Percentiles rank a stretch among this genome's conserved stretches.
Evolutionary conservation across 345 rosid species (phyloP).

Genomic region (Combretum micranthum): DNA sequence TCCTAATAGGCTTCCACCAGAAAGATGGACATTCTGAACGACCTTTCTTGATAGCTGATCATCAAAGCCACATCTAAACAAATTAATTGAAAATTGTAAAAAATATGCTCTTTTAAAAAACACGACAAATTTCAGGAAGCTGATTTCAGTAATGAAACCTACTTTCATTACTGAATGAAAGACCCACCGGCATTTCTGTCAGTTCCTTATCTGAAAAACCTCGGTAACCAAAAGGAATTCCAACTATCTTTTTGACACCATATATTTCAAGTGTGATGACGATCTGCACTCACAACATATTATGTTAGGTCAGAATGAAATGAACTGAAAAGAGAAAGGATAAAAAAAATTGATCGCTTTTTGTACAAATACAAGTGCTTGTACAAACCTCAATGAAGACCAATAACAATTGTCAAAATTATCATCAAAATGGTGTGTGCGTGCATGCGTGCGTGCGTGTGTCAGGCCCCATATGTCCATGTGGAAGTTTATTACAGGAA

Average conservation of each 20-base stretch:
- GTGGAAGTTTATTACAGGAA: too few relatives aligned
- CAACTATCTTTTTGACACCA: conserved; percentile 89
- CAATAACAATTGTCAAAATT: too few relatives aligned
- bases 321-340: not conserved
- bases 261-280: conserved; percentile 93
- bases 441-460: too few relatives aligned
- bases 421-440: not conserved
- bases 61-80: conserved; percentile 12
- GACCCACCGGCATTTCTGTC: not conserved
- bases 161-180: too few relatives aligned
- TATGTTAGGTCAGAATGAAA: conserved; percentile 1
- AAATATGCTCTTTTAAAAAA: not conserved
- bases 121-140: too few relatives aligned
- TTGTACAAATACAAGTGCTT: too few relatives aligned
- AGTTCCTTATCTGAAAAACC: conserved; percentile 73
- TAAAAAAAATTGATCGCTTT: too few relatives aligned
- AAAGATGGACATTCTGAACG: conserved; percentile 89
- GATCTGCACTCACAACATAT: conserved; percentile 44
- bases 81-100: conserved; percentile 7
- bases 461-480: too few relatives aligned
- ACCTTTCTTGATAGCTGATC: conserved; percentile 83
- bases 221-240: conserved; percentile 92
- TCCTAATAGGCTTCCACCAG: conserved; percentile 97
- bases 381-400: too few relatives aligned
- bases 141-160: too few relatives aligned